Evolutionary conservation across 345 rosid species (phyloP), one percentile per base, ranked within the genome.

Genomic region (Trapa bicornis): DNA sequence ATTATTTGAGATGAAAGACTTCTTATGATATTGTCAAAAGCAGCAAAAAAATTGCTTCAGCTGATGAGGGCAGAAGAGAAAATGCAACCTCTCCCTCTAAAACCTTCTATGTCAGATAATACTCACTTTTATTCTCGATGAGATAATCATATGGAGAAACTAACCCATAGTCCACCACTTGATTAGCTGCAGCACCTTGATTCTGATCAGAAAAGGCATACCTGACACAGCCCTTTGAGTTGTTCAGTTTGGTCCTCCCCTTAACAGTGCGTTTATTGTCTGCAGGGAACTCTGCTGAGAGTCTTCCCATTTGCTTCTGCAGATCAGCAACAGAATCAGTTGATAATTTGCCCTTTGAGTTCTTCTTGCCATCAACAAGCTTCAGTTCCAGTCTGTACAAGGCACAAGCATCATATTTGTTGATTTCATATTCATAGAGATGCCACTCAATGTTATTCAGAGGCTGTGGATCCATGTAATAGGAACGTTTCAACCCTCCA

Each of bases 401-500:
- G 67, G 99, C 99, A 72, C 97, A 94, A 65, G 82, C 96, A 62
- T 91, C 97, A 15, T 87, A 94, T 72, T 91, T 87, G 73, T 77
- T 94, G 82, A 89, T 91, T 86, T 94, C 96, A 68, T 91, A 91
- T 76, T 94, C 99, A 32, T 89, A 89, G n/a, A 95, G 96, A 72
- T 95, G 99, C 99, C 96, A 95, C 72, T 91, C 97, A 35, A 87
- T 85, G 70, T 86, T 83, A 78, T 84, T 82, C 54, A 86, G 83
- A 68, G 99, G 99, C 71, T 95, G 97, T 39, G 99, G 97, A 73
- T 95, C 99, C 99, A 95, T 95, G 80, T 95, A 91, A 70, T 95
- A 91, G 12, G 99, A 95, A 79, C 99, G 86, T 81, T 94, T 94
- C 70, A 91, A 81, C 68, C 96, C 99, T 35, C 87, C 89, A 72